Base-by-base conservation (phyloP, 495 filamentous ascomycete genomes). In the Penicillium coprophilum region DNA sequence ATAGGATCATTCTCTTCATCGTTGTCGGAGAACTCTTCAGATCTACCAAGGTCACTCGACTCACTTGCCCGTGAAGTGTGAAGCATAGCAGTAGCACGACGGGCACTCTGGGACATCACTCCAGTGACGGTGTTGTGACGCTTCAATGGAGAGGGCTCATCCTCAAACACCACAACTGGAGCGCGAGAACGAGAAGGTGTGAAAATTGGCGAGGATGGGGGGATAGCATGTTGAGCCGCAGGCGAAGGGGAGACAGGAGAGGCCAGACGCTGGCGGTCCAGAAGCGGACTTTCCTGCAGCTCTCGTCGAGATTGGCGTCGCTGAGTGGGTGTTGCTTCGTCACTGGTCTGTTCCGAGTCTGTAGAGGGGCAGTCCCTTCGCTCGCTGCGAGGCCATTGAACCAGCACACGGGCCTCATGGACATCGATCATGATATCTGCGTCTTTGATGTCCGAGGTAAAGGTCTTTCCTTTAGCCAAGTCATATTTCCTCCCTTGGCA, bases 371-470 rank as follows among this genome's bases (percentile, higher is more conserved):
- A 80, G 44, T 81, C 78, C 63, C 84, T 86, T 43, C 77, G 72
- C 31, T 85, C 82, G 45, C 69, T 77, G 53, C 75, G 81, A 27
- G 94, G 94, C 94, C 94, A 98, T 68, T 83, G 82, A 48, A 98
- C 72, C 69, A 96, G 73, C 7, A 97, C 92, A 44, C 94, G 85
- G 47, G 93, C 87, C 63, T 97, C 92, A 53, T 95, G 90, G 30
- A 97, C 91, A 75, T 97, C 92, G 53, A 97, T 76, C 87, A 98
- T 95, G 65, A 98, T 92, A 66, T 96, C 91, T 32, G 85, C 87
- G 65, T 86, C 80, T 67, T 93, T 91, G 40, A 90, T 92, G 72
- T 96, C 90, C 52, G 92, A 96, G 24, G 85, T 87, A 72, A 96
- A 98, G 27, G 84, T 87, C 70, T 96, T 92, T 7, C 88, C 91